Evolutionary conservation across 2,329 filamentous ascomycete species (phyloP).

Genomic region (Raffaelea deltoideospora): DNA sequence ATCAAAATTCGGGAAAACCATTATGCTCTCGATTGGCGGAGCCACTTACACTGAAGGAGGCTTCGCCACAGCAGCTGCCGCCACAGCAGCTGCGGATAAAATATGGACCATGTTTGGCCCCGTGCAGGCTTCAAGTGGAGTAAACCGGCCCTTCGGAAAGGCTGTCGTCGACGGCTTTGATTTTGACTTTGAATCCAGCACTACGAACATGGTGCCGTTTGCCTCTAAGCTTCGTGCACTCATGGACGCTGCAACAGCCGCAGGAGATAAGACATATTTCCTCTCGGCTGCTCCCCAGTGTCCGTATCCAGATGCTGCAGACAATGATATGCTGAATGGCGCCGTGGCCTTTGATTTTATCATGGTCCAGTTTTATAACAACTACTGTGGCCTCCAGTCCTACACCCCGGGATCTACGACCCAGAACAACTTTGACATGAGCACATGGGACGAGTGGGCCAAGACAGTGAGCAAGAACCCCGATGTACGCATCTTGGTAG

Average conservation of each 20-base stretch:
- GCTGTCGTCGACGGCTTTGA: slow-evolving; percentile 61
- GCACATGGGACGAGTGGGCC: slow-evolving; percentile 52
- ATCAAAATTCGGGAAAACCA: slow-evolving; percentile 45
- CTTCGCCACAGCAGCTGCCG: slow-evolving; percentile 37
- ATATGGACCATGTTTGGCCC: slow-evolving; percentile 62
- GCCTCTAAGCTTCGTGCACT: slow-evolving; percentile 38
- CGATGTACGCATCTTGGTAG: slow-evolving; percentile 45
- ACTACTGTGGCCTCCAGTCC: slow-evolving; percentile 43
- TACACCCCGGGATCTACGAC: slow-evolving; percentile 27
- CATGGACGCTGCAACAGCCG: slow-evolving; percentile 34
- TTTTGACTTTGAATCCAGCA: slow-evolving; percentile 53
- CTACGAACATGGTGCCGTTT: slow-evolving; percentile 46
- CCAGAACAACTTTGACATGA: slow-evolving; percentile 45
- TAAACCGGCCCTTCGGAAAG: slow-evolving; percentile 49
- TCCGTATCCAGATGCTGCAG: slow-evolving; percentile 45
- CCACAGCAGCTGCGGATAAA: slow-evolving; percentile 39
- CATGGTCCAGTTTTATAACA: slow-evolving; percentile 56
- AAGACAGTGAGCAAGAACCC: slow-evolving; percentile 39
- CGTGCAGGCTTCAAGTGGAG: slow-evolving; percentile 21
- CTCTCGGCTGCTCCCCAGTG: slow-evolving; percentile 56
- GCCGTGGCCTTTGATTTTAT: slow-evolving; percentile 43
- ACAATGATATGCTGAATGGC: slow-evolving; percentile 39
- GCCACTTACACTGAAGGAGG: slow-evolving; percentile 55
- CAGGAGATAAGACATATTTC: slow-evolving; percentile 36
- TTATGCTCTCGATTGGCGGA: slow-evolving; percentile 58